These are phyloP conservation scores for Globisporangium acanthophoron DNA, from an alignment of 352 stramenopile genomes.

Conservation along the genomic window DNA sequence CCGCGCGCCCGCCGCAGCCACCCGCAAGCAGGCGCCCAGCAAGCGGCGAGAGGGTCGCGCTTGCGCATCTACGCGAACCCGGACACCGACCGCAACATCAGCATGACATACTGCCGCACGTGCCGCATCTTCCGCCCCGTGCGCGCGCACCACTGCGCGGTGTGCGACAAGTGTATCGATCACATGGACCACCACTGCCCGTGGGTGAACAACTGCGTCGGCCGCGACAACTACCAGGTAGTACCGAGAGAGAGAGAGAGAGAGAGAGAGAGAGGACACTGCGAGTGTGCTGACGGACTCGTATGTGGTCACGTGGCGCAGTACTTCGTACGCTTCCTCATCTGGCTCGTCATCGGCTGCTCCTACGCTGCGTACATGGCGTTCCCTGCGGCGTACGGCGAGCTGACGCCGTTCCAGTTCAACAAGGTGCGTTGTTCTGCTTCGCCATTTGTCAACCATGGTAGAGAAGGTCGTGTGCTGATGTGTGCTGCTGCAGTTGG, in stretches of 20 bases:
- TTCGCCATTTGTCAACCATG: too few species aligned
- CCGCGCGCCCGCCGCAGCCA: conserved; percentile 19
- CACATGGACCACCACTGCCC: conserved; percentile 98
- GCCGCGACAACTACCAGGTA: conserved; percentile 94
- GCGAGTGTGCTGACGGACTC: not conserved
- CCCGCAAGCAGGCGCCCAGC: not conserved
- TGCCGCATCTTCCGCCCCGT: conserved; percentile 46
- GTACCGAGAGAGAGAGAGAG: not conserved
- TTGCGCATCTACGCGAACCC: conserved; percentile 23
- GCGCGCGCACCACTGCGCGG: conserved; percentile 59
- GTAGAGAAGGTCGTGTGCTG: not conserved
- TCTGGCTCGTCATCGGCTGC: conserved; percentile 56
- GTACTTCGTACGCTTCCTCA: conserved; percentile 77
- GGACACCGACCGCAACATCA: not conserved
- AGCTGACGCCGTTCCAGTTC: conserved; percentile 47
- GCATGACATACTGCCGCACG: conserved; percentile 39
- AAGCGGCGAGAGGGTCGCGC: conserved; percentile 9
- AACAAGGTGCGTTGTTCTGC: conserved; percentile 29
- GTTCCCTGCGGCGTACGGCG: conserved; percentile 47
- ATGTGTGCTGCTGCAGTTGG: conserved; percentile 21
- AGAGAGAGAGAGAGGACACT: not conserved
- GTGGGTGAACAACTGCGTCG: conserved; percentile 98
- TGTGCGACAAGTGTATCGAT: conserved; percentile 89
- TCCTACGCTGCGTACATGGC: conserved; percentile 56
- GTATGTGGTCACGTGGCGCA: conserved; percentile 11